These are phyloP conservation scores for Yamadazyma triangularis DNA, from an alignment of 1,139 yeast species.

Conservation along the genomic window DNA sequence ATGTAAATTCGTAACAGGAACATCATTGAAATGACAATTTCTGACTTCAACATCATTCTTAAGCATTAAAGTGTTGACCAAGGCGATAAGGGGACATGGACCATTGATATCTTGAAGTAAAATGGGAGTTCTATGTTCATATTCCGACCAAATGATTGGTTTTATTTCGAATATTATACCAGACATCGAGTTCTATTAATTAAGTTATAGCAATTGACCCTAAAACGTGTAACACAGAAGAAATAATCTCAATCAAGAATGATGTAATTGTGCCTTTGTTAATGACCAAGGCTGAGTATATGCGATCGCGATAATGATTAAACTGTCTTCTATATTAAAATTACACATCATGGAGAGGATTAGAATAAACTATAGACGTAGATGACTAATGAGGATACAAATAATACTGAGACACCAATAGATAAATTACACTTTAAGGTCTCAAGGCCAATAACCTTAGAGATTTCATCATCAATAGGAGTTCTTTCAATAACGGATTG, in stretches of 20 bases:
- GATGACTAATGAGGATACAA: too few relatives aligned
- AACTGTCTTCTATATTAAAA: too few relatives aligned
- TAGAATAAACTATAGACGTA: too few relatives aligned
- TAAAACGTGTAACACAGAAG: too few relatives aligned
- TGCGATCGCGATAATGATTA: too few relatives aligned
- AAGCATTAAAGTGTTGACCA: slow-evolving; percentile 64
- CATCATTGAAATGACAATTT: background rate
- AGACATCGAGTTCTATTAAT: too few relatives aligned
- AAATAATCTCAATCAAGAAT: too few relatives aligned
- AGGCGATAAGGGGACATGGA: slow-evolving; percentile 85
- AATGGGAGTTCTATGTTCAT: slow-evolving; percentile 45
- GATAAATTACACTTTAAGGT: slow-evolving; percentile 19
- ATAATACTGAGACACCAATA: slow-evolving; percentile 5
- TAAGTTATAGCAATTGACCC: too few relatives aligned
- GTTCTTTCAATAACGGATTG: slow-evolving; percentile 12
- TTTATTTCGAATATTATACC: slow-evolving; percentile 18
- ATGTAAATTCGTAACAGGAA: slow-evolving; percentile 4
- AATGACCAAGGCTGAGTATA: too few relatives aligned
- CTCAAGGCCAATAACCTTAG: slow-evolving; percentile 23
- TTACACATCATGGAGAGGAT: too few relatives aligned
- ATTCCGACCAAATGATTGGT: slow-evolving; percentile 26
- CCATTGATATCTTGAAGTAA: slow-evolving; percentile 82
- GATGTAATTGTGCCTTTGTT: too few relatives aligned
- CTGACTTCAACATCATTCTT: slow-evolving; percentile 30
- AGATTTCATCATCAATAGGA: slow-evolving; percentile 26